Percentiles rank a stretch among this genome's conserved stretches.
Evolutionary conservation across 164 flowering plant species (phyloP).

Genomic region (Platanus orientalis): DNA sequence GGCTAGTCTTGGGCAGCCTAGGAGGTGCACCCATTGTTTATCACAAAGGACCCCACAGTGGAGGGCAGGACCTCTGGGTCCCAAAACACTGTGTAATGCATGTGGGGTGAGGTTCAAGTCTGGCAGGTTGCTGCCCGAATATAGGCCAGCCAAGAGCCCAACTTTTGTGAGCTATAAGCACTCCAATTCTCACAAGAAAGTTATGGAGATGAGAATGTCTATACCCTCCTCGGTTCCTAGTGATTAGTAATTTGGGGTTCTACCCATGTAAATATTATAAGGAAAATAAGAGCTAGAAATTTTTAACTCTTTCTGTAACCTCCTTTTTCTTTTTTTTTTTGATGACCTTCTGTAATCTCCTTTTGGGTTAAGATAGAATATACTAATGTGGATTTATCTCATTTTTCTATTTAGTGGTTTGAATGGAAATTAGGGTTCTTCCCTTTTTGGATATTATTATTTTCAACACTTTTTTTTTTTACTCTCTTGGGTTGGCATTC

Average conservation of each 20-base stretch:
- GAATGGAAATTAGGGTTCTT: no score
- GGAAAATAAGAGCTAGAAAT: background rate
- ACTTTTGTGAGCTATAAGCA: conserved; percentile 64
- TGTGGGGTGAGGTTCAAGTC: conserved; percentile 78
- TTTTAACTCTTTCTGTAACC: no score
- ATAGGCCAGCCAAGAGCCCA: conserved; percentile 73
- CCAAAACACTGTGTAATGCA: conserved; percentile 72
- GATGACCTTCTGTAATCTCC: no score
- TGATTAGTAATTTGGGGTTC: background rate
- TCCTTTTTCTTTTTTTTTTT: no score
- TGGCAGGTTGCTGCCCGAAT: conserved; percentile 70
- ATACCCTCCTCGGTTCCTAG: background rate
- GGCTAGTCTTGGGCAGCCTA: conserved; percentile 23
- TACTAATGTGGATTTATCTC: background rate
- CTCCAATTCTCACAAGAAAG: conserved; percentile 71
- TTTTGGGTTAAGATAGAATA: background rate
- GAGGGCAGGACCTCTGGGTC: conserved; percentile 76
- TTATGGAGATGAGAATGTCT: conserved; percentile 59
- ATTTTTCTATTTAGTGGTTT: background rate
- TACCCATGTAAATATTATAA: background rate
- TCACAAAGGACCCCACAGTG: conserved; percentile 70
- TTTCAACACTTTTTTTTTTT: no score
- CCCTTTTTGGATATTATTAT: no score
- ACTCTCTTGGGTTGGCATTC: no score
- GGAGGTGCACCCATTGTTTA: conserved; percentile 67